Base-by-base conservation (phyloP, 1,284 basidiomycete genomes). In the Cystobasidium pallidum region DNA sequence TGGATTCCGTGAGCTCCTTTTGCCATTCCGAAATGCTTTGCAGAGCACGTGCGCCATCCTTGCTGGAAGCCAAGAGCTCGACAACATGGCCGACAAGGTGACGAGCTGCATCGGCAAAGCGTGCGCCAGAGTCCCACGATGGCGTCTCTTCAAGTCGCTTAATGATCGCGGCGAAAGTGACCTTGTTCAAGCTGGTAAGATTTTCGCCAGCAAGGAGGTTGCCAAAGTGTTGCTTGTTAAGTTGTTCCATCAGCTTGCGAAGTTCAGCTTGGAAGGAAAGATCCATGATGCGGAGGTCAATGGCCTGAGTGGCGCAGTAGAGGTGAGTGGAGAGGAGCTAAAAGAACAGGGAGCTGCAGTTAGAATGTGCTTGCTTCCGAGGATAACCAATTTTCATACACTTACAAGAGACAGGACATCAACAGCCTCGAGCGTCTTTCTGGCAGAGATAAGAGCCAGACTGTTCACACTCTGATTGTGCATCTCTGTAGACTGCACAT, bases 381-480 rank as follows among this genome's bases (percentile, higher is more conserved):
- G n/a, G n/a, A n/a, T n/a, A 39, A 13, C 6, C 36, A 13, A 39
- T 15, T 45, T 17, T 45, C 43, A n/a, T 19, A 19, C n/a, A 41
- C 74, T 47, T 43, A 79, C 72, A 76, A 91, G 84, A 10, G 89
- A 87, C 43, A 91, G 82, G 3, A 91, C 88, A 73, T 93, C 90
- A 7, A 91, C 82, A 1, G 91, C 86, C 73, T 85, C 86, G 75
- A 91, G 83, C 0, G 91, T 91, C 41, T 89, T 89, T 43, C 91
- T 87, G 24, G 87, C 89, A 39, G 89, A 90, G 68, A 92, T 87
- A 72, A 92, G 83, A 0, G 91, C 91, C 64, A 92, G 83, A 7
- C 90, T 91, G 79, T 91, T 92, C 78, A 92, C 85, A 51, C 90
- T 88, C 80, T 92, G 91, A 78, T 92, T 93, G 78, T 91, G 89